Base-by-base conservation (phyloP, 2,329 filamentous ascomycete genomes). In the Calonectria naviculata region DNA sequence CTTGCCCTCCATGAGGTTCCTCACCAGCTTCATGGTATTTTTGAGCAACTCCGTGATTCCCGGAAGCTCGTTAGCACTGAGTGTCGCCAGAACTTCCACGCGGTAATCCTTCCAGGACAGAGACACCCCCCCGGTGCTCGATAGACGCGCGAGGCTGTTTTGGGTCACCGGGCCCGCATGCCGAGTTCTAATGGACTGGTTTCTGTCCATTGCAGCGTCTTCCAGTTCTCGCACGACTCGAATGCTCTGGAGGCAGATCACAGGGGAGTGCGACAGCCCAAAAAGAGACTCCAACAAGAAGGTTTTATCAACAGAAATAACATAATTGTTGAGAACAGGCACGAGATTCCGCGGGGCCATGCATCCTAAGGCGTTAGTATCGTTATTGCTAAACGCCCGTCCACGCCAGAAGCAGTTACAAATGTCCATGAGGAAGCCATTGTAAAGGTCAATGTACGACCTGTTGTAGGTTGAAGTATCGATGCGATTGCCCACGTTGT, bases 401-500 rank as follows among this genome's bases (percentile, higher is more conserved):
- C 90, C 89, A 10, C 94, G 90, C 94, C 94, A 97, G 56, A 97
- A 81, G 62, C 93, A 91, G 80, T 97, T 97, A 85, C 94, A 95
- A 36, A 95, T 89, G 79, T 97, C 95, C 91, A 97, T 95, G 36
- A 97, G 88, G 80, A 93, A 95, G 26, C 93, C 93, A 80, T 97
- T 97, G 84, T 97, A 95, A 28, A 88, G 84, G 73, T 91, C 89
- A 46, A 95, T 89, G 67, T 93, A 89, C 36, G 86, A 83, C 47
- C 89, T 86, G 31, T 90, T 86, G 72, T 92, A 93, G 13, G 84
- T 81, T 21, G 81, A 80, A 7, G 81, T 78, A 71, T 83, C 79
- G 49, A 84, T 77, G 10, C 74, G 77, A 21, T 77, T 67, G 29
- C 74, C 76, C 60, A 74, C 72, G 26, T 82, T 54, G 72, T 73